Base-by-base conservation (phyloP, 345 rosid genomes). In the Acer yangbiense region DNA sequence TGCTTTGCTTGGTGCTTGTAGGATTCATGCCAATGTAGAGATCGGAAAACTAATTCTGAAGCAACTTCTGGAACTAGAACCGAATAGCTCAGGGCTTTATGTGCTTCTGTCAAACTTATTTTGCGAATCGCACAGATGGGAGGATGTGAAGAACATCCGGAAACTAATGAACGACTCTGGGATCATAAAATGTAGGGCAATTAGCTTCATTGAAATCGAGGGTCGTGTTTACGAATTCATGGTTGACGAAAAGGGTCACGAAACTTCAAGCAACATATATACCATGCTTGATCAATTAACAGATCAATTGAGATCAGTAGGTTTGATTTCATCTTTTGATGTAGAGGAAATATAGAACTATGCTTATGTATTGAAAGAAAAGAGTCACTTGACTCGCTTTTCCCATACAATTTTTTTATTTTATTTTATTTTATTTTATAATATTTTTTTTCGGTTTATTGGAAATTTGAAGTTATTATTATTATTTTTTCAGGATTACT, bases 21-120 rank as follows among this genome's bases (percentile, higher is more conserved):
- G 79, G 80, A 78, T 25, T 10, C 82, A 71, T n/a, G 72, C 60
- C 10, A 70, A 78, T 61, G 61, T 73, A 25, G 69, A 71, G 7
- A 32, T 84, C 0, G 89, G 81, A 32, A 78, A 84, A 35, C 55
- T 54, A 14, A 29, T 73, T 20, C 57, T 77, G 17, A 72, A 72
- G 62, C 86, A 77, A 62, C 72, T 80, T 11, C 18, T 63, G 21
- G 85, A 79, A 65, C 60, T 83, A 69, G 78, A 61, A 75, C 79
- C 77, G 48, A 17, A 63, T 23, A 81, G 78, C 39, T 70, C 89
- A 0, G 89, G 89, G 65, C 77, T 81, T 13, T 84, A 79, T 6
- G 86, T 82, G 41, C 86, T 86, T 52, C 43, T 84, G 69, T 66
- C 86, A 6, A 84, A 86, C 70, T 77, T 88, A 18, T 61, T 81